Base-by-base conservation (phyloP, 2,329 filamentous ascomycete species). In the Fusarium piperis region DNA sequence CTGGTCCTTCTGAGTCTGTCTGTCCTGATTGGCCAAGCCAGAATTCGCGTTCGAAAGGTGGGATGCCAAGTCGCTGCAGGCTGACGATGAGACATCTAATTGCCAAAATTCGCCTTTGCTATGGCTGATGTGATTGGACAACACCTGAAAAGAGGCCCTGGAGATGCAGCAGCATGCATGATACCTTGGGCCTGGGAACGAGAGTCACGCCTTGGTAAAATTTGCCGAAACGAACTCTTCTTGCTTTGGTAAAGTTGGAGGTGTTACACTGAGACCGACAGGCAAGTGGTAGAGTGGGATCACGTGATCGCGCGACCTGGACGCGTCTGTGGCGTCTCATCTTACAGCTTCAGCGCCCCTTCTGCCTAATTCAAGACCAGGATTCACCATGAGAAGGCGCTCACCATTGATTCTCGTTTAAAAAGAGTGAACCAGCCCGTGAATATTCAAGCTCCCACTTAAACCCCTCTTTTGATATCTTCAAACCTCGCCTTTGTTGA, bases 221-320 rank as follows among this genome's bases (percentile, higher is more conserved):
- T 30, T 56, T 28, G 35, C 16, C 26, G 15, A 8, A 23, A 8
- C 7, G 13, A 23, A 23, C 11, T 4, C 23, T 18, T 10, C 18
- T 23, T n/a, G 44, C 26, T 48, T n/a, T 28, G 16, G 16, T 46
- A 26, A 48, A 48, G 44, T 3, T 30, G 10, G 44, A 18, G 5
- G 26, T 18, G 44, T 18, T 46, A 11, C 6, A 3, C 44, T 28
- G 15, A 30, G 5, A 48, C n/a, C n/a, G n/a, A n/a, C n/a, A 26
- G 16, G n/a, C 23, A n/a, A 51, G 41, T 16, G n/a, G 28, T n/a
- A 32, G 13, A n/a, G 10, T 0, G 10, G 6, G 7, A 23, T 78
- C 79, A 81, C 80, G 78, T 81, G 80, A 74, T 39, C 12, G 68
- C 79, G 79, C 67, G 78, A 67, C 57, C 38, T n/a, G 30, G 60